phyloP scores from a whole-genome alignment of 1,139 yeast species.

The Candida pseudoviswanathii region DNA sequence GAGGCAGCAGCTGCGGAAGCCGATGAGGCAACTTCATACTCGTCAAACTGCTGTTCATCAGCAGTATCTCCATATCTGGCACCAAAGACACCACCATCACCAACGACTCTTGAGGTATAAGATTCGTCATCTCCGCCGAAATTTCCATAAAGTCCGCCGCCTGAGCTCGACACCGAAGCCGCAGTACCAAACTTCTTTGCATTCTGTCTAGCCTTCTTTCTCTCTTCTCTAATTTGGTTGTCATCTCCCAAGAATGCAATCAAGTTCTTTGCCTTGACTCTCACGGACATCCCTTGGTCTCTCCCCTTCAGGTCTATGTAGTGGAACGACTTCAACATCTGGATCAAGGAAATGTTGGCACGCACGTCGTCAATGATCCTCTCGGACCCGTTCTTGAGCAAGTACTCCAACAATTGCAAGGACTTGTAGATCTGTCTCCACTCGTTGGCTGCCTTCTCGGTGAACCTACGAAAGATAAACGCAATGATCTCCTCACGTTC shows the following conservation, averaged over 20 bases:
- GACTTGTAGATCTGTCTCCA: conserved; percentile 99
- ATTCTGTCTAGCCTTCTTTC: conserved; percentile 86
- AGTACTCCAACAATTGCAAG: conserved; percentile 84
- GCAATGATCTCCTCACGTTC: conserved; percentile 78
- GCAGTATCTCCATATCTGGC: conserved; percentile 64
- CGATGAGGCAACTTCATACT: conserved; percentile 55
- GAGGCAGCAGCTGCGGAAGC: conserved; percentile 41
- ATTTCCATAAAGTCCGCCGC: background rate
- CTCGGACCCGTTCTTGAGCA: conserved; percentile 91
- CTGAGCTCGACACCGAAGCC: conserved; percentile 29
- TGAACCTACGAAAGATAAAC: conserved; percentile 77
- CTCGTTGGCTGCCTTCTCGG: conserved; percentile 93
- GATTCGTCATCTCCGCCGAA: conserved; percentile 40
- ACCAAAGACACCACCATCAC: conserved; percentile 82
- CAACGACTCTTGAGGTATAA: conserved; percentile 61
- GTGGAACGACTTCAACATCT: conserved; percentile 91
- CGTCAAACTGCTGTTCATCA: conserved; percentile 57
- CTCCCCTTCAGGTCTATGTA: conserved; percentile 92
- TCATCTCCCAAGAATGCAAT: conserved; percentile 76
- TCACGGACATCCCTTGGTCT: conserved; percentile 94
- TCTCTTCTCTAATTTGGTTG: conserved; percentile 71
- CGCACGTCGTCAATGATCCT: conserved; percentile 94
- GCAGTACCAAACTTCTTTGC: conserved; percentile 80
- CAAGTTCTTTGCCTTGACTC: conserved; percentile 85
- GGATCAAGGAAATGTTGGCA: conserved; percentile 76